phyloP scores from a whole-genome alignment of 371 early-diverging fungal species.

The Funneliformis caledonium region DNA sequence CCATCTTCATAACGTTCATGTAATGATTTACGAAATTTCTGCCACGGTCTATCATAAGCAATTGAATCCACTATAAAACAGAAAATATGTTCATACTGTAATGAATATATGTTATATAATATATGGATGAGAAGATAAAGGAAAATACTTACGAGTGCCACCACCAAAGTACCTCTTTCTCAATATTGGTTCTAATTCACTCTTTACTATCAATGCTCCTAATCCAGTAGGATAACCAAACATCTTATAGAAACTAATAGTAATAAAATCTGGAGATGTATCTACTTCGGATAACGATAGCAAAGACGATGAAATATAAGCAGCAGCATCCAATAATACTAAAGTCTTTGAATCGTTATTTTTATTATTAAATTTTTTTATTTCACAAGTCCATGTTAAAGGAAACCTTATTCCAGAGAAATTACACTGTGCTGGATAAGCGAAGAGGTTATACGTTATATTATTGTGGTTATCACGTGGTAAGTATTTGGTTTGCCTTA shows the following conservation, averaged over 20 bases:
- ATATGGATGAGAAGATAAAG: not conserved
- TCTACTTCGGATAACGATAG: slow-evolving; percentile 48
- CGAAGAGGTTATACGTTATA: slow-evolving; percentile 56
- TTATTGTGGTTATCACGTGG: not conserved
- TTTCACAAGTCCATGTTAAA: slow-evolving; percentile 51
- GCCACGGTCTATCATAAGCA: slow-evolving; percentile 53
- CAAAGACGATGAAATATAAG: slow-evolving; percentile 61
- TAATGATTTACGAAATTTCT: slow-evolving; percentile 50
- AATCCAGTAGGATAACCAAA: slow-evolving; percentile 82
- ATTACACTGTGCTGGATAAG: slow-evolving; percentile 81
- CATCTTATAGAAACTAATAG: slow-evolving; percentile 80
- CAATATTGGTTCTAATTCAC: slow-evolving; percentile 51
- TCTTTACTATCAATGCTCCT: slow-evolving; percentile 69
- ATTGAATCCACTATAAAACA: slow-evolving; percentile 48
- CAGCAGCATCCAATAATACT: slow-evolving; percentile 71
- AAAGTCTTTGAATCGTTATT: slow-evolving; percentile 37
- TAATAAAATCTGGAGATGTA: slow-evolving; percentile 66
- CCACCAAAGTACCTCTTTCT: slow-evolving; percentile 71
- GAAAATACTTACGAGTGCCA: slow-evolving; percentile 58
- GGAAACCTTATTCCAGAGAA: slow-evolving; percentile 72
- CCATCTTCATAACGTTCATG: slow-evolving; percentile 70
- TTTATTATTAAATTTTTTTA: slow-evolving; percentile 34
- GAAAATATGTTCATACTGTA: not conserved
- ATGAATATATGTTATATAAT: not conserved
- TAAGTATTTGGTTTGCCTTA: not conserved